Percentiles rank a stretch among this genome's conserved stretches.
phyloP scores from a whole-genome alignment of 352 stramenopile genomes.

The Pythium folliculosum region DNA sequence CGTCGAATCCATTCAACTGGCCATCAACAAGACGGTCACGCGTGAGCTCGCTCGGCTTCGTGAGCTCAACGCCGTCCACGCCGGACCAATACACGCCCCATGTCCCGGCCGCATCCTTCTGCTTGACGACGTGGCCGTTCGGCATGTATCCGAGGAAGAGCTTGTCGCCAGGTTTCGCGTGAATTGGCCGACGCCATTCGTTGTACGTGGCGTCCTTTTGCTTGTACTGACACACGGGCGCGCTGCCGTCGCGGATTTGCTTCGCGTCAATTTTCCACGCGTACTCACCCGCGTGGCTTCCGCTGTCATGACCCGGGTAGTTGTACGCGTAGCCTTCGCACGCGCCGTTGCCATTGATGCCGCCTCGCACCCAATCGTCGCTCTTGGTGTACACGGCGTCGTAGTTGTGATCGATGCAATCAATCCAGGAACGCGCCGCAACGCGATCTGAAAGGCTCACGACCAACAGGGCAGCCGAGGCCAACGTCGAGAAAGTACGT shows the following conservation, averaged over 20 bases:
- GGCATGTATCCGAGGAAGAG: conserved; percentile 34
- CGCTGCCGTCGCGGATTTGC: conserved; percentile 11
- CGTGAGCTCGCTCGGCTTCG: conserved; percentile 35
- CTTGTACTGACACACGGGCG: conserved; percentile 29
- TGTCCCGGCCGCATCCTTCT: conserved; percentile 20
- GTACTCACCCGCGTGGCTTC: conserved; percentile 25
- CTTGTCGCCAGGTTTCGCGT: conserved; percentile 31
- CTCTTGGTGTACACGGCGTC: conserved; percentile 36
- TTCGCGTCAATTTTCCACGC: conserved; percentile 32
- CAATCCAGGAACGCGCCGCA: conserved; percentile 34
- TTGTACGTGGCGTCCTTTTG: conserved; percentile 24
- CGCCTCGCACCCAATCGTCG: conserved; percentile 32
- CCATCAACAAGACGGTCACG: conserved; percentile 29
- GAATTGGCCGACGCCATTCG: conserved; percentile 27
- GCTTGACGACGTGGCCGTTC: conserved; percentile 33
- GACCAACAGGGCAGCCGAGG: background rate
- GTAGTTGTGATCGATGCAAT: conserved; percentile 43
- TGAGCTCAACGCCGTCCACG: conserved; percentile 26
- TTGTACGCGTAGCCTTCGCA: conserved; percentile 43
- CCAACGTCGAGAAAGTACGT: background rate
- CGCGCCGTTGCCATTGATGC: conserved; percentile 28
- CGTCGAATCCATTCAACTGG: conserved; percentile 30
- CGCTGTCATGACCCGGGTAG: conserved; percentile 33
- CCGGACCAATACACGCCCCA: conserved; percentile 45
- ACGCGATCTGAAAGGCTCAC: background rate